Evolutionary conservation across 2,329 filamentous ascomycete genomes (phyloP).

Genomic region (Celoporthe dispersa): DNA sequence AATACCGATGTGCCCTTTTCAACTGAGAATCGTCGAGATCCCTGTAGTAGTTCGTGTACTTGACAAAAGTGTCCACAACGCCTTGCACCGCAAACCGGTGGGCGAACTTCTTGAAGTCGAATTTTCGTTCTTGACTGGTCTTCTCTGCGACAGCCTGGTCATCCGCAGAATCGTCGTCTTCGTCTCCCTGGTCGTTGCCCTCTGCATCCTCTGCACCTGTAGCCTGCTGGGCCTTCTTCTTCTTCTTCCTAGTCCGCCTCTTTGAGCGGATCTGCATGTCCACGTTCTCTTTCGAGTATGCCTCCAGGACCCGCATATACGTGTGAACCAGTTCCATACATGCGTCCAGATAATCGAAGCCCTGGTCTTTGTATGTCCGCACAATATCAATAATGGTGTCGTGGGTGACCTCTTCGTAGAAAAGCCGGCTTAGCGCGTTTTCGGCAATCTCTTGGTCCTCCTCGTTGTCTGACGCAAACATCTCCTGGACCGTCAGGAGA

Average conservation of each 20-base stretch:
- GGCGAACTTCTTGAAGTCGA: conserved; percentile 87
- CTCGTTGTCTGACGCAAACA: conserved; percentile 80
- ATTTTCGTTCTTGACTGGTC: conserved; percentile 81
- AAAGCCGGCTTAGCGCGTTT: conserved; percentile 95
- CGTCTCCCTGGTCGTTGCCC: conserved; percentile 57
- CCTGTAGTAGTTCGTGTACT: conserved; percentile 77
- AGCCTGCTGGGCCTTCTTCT: conserved; percentile 60
- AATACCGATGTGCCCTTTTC: conserved; percentile 90
- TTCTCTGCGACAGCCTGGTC: conserved; percentile 73
- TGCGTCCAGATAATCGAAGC: conserved; percentile 90
- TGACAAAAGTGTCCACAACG: conserved; percentile 86
- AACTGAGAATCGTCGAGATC: conserved; percentile 81
- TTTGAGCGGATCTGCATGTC: conserved; percentile 91
- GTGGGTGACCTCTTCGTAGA: conserved; percentile 95
- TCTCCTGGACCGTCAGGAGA: conserved; percentile 87
- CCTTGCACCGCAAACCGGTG: conserved; percentile 81
- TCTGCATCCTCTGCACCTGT: conserved; percentile 40
- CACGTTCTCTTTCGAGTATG: conserved; percentile 91
- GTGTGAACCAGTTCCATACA: conserved; percentile 90
- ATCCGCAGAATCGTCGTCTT: conserved; percentile 71
- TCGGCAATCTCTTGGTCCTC: conserved; percentile 98
- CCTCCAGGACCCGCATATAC: conserved; percentile 88
- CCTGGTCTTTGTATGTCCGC: conserved; percentile 88
- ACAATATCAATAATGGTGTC: conserved; percentile 82
- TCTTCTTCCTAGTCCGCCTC: conserved; percentile 73